Evolutionary conservation across 1,139 yeast species (phyloP).

Genomic region (Yamadazyma diospyri): DNA sequence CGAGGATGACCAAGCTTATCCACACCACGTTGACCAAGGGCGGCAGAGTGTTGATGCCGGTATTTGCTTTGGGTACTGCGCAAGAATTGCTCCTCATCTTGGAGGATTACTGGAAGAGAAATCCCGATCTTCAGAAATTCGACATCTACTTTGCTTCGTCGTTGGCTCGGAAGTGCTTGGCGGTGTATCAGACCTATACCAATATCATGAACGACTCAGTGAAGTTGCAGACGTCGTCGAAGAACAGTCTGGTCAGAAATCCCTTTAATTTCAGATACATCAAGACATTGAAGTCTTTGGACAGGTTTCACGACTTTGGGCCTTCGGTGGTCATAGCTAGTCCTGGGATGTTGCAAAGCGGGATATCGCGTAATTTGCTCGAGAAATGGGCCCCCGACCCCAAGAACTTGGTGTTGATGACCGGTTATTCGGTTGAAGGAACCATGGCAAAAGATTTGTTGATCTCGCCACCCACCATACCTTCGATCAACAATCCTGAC

Average conservation of each 20-base stretch:
- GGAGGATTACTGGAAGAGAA: conserved; percentile 90
- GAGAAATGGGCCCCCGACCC: conserved; percentile 99
- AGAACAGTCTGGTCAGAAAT: conserved; percentile 32
- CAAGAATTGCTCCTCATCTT: conserved; percentile 85
- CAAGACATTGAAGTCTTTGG: conserved; percentile 74
- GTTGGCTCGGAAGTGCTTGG: conserved; percentile 93
- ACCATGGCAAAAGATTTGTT: conserved; percentile 91
- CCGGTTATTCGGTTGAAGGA: conserved; percentile 98
- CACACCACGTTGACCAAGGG: conserved; percentile 85
- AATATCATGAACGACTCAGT: conserved; percentile 96
- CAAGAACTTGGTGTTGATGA: conserved; percentile 77
- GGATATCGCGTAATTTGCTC: conserved; percentile 83
- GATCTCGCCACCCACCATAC: conserved; percentile 86
- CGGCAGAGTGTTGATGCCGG: conserved; percentile 90
- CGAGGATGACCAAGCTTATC: conserved; percentile 71
- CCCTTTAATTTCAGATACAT: conserved; percentile 91
- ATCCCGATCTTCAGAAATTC: conserved; percentile 77
- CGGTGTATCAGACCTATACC: conserved; percentile 93
- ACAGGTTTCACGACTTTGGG: conserved; percentile 85
- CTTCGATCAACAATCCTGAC: conserved; percentile 77
- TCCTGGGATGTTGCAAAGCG: conserved; percentile 98
- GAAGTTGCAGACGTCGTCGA: conserved; percentile 69
- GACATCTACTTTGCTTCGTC: conserved; percentile 90
- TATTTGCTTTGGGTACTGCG: conserved; percentile 94
- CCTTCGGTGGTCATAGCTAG: conserved; percentile 96